Evolutionary conservation across 1,284 basidiomycete genomes (phyloP).

Genomic region (Schizophyllum commune): DNA sequence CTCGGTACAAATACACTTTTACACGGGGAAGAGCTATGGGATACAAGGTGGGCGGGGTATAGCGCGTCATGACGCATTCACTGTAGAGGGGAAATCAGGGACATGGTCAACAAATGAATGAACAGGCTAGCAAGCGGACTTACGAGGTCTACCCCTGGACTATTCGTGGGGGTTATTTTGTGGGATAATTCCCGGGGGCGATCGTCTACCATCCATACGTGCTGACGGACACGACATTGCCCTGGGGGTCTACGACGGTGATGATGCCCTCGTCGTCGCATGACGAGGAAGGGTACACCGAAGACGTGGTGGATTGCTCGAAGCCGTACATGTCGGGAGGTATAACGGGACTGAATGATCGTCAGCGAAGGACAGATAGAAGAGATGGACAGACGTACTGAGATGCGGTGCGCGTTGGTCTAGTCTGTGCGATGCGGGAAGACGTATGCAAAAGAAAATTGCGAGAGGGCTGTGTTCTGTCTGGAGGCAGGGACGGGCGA

Average conservation of each 20-base stretch:
- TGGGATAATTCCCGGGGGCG: no score
- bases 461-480: no score
- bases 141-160: neutral
- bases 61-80: no score
- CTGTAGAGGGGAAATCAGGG: no score
- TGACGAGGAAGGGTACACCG: neutral
- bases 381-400: neutral
- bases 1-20: neutral
- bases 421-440: neutral
- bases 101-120: neutral
- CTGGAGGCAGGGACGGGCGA: no score
- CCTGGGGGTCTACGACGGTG: neutral
- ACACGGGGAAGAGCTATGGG: neutral
- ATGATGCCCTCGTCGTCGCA: neutral
- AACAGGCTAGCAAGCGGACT: neutral
- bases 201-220: neutral
- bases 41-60: no score
- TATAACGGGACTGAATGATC: neutral
- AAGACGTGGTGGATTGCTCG: neutral
- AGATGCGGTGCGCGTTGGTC: neutral
- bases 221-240: neutral
- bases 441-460: neutral
- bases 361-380: neutral
- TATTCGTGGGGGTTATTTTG: no score
- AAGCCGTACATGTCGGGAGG: neutral